A percentile compares a stretch with the other conserved stretches of the same genome.
These are phyloP conservation scores for Butyriboletus loyo DNA, from an alignment of 768 basidiomycete species.

Conservation along the genomic window DNA sequence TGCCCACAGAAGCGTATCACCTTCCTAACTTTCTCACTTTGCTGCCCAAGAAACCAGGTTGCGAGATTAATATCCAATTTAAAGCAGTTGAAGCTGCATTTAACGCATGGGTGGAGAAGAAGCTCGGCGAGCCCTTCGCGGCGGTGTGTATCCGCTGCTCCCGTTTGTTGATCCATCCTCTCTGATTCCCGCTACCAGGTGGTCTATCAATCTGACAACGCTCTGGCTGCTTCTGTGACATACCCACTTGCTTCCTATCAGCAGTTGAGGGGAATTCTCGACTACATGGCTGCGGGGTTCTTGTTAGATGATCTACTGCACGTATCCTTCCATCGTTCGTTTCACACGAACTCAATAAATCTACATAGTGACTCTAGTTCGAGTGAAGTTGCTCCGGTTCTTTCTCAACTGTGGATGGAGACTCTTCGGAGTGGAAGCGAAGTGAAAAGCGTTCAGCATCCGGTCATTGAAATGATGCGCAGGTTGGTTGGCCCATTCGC, in stretches of 20 bases:
- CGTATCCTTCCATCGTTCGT: not conserved
- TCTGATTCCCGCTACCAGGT: slow-evolving; percentile 11
- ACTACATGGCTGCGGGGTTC: not conserved
- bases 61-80: slow-evolving; percentile 25
- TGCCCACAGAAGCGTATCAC: slow-evolving; percentile 12
- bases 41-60: slow-evolving; percentile 28
- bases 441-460: not conserved
- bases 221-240: not conserved
- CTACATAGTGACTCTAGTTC: not conserved
- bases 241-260: not conserved
- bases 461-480: slow-evolving; percentile 1
- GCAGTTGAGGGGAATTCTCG: not conserved
- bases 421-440: not conserved
- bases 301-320: not conserved
- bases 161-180: accelerated
- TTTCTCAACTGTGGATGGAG: not conserved
- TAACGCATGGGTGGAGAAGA: not conserved
- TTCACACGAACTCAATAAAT: not conserved
- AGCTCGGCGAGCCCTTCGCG: not conserved
- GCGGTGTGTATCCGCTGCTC: not conserved
- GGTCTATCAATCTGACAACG: slow-evolving; percentile 21
- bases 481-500: slow-evolving; percentile 1
- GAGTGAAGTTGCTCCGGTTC: not conserved
- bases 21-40: slow-evolving; percentile 24
- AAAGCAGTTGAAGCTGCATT: slow-evolving; percentile 19